Evolutionary conservation across 495 filamentous ascomycete species (phyloP).

Genomic region (Elasticomyces elasticus): DNA sequence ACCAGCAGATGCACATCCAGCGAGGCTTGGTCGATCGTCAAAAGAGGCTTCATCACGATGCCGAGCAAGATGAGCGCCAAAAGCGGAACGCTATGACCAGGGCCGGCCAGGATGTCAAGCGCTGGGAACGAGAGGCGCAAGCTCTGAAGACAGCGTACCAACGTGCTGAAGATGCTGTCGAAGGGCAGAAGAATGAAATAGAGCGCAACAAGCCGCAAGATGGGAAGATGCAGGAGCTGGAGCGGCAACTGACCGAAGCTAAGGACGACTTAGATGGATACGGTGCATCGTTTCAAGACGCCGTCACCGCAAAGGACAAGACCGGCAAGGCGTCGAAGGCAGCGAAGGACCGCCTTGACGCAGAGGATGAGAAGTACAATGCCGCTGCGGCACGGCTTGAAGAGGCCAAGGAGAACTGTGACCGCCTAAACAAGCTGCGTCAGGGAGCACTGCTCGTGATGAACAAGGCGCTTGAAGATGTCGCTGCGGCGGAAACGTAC

Average conservation of each 20-base stretch:
- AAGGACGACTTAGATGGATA: slow-evolving; percentile 40
- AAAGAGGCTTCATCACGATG: slow-evolving; percentile 30
- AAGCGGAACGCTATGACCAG: slow-evolving; percentile 24
- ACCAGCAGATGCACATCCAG: slow-evolving; percentile 48
- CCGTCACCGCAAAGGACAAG: slow-evolving; percentile 40
- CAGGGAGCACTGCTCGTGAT: slow-evolving; percentile 50
- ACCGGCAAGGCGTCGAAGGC: slow-evolving; percentile 37
- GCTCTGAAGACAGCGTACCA: slow-evolving; percentile 8
- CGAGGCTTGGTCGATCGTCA: slow-evolving; percentile 37
- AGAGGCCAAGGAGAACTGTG: slow-evolving; percentile 36
- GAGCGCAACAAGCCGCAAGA: slow-evolving; percentile 51
- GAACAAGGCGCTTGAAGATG: slow-evolving; percentile 48
- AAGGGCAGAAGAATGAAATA: slow-evolving; percentile 43
- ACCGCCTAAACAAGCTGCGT: slow-evolving; percentile 46
- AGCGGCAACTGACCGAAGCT: slow-evolving; percentile 41
- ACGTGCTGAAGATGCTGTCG: slow-evolving; percentile 29
- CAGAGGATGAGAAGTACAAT: slow-evolving; percentile 28
- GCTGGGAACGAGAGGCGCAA: not conserved
- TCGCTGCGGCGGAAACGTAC: slow-evolving; percentile 42
- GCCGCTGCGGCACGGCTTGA: slow-evolving; percentile 22
- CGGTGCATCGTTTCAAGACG: slow-evolving; percentile 44
- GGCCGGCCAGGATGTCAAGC: slow-evolving; percentile 6
- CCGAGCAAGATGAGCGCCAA: slow-evolving; percentile 31
- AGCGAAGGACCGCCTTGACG: slow-evolving; percentile 35
- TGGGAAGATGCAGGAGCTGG: slow-evolving; percentile 52